Base-by-base conservation (phyloP, 2,329 filamentous ascomycete species). In the Aspergillus arachidicola region DNA sequence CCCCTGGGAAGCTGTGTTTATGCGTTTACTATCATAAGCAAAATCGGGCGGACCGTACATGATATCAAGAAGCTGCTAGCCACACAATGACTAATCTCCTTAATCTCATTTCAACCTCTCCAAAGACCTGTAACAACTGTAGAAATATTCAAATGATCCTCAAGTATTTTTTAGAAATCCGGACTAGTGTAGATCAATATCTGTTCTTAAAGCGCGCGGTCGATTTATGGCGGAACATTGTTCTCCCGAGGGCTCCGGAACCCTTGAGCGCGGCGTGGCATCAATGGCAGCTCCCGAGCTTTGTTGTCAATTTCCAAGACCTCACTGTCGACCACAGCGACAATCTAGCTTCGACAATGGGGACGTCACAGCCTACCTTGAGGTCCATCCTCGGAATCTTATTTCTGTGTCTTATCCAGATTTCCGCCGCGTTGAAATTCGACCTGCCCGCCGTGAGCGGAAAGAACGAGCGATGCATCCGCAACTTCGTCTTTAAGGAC, bases 401-500 rank as follows among this genome's bases (percentile, higher is more conserved):
- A 28, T 61, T 70, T n/a, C 70, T 80, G 9, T 67, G 78, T 32
- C 66, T 79, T 41, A 66, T 76, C 12, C 74, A 78, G 59, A 66
- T 81, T 46, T 74, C 82, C 46, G 80, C 81, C 46, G 93, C 93
- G 64, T 88, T 99, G 73, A 97, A 96, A 84, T 97, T 99, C 85
- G 95, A 99, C 74, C 87, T 99, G 65, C 81, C 87, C 72, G 92
- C 93, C 51, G 79, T 81, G 63, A 83, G 86, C 65, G 85, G 86
- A 53, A 88, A 85, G 74, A 87, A 89, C 75, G 91, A 94, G 82
- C 87, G 94, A 82, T 99, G 95, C 83, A 91, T 99, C 79, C 89
- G 94, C 78, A 99, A 99, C 83, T 99, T 97, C 79, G 94, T 97
- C 69, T 86, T 88, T 65, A 91, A 89, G 80, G 93, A 97, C 76